Evolutionary conservation across 2,329 filamentous ascomycete species (phyloP).

Genomic region (Ophiocordyceps polyrhachis-furcata): DNA sequence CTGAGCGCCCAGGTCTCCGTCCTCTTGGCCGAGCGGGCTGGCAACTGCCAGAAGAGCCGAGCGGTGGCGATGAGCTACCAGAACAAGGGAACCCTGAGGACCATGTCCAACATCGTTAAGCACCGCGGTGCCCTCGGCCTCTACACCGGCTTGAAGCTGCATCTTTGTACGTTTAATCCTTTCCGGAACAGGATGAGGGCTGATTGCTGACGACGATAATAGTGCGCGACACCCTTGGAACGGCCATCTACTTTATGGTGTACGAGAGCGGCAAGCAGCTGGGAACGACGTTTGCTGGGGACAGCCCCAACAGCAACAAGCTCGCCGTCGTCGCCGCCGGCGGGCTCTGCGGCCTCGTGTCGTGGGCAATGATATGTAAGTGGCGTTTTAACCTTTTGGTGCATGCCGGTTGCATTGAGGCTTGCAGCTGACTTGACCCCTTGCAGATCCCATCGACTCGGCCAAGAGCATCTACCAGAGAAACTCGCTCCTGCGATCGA

Average conservation of each 20-base stretch:
- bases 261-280: constrained; percentile 78
- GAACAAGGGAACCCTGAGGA: constrained; percentile 60
- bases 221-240: constrained; percentile 73
- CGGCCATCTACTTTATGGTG: constrained; percentile 72
- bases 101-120: constrained; percentile 57
- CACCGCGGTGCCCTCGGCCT: constrained; percentile 55
- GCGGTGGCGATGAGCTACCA: constrained; percentile 50
- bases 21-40: constrained; percentile 38
- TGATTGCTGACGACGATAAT: neutral
- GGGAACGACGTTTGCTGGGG: constrained; percentile 53
- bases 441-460: constrained; percentile 51
- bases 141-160: constrained; percentile 64
- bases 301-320: constrained; percentile 59
- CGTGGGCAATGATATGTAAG: constrained; percentile 61
- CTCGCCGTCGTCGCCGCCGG: constrained; percentile 61
- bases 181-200: neutral
- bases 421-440: neutral
- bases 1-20: constrained; percentile 73
- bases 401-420: neutral
- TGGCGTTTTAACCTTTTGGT: constrained; percentile 3
- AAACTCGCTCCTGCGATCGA: constrained; percentile 53
- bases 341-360: constrained; percentile 65
- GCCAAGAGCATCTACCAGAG: constrained; percentile 76
- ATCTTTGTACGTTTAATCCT: constrained; percentile 41
- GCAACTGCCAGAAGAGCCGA: constrained; percentile 26